Evolutionary conservation across 1,284 basidiomycete species (phyloP).

Genomic region (Leccinum angustisporum): DNA sequence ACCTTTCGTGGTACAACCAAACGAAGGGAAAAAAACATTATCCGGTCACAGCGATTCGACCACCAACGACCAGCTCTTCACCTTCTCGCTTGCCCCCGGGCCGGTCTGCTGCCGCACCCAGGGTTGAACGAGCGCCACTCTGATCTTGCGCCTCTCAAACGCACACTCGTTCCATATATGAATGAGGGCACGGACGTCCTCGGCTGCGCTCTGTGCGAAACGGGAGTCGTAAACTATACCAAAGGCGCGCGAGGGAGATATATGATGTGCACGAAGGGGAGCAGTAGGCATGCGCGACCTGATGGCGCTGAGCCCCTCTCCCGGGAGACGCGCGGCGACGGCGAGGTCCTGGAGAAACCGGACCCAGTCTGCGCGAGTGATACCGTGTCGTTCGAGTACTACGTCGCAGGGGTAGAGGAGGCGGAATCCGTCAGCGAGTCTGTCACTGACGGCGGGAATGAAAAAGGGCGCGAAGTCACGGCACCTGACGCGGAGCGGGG

Average conservation of each 20-base stretch:
- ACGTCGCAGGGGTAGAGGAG: constrained; percentile 26
- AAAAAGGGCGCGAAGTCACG: constrained; percentile 29
- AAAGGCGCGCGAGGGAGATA: constrained; percentile 15
- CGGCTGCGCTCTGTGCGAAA: constrained; percentile 22
- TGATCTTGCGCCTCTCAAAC: constrained; percentile 33
- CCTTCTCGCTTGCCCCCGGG: background rate
- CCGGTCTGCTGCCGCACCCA: background rate
- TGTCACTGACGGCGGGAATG: constrained; percentile 24
- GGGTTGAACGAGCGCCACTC: constrained; percentile 7
- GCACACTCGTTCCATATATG: constrained; percentile 35
- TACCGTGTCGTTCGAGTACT: constrained; percentile 30
- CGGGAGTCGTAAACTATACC: constrained; percentile 25
- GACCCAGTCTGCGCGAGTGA: constrained; percentile 27
- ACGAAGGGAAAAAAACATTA: background rate
- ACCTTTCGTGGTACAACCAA: constrained; percentile 4
- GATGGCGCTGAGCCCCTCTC: constrained; percentile 24
- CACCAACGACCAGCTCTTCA: constrained; percentile 16
- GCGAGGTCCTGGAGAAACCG: constrained; percentile 31
- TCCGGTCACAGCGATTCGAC: constrained; percentile 30
- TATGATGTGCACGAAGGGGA: constrained; percentile 14
- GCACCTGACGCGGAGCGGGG: constrained; percentile 31
- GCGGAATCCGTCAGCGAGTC: constrained; percentile 29
- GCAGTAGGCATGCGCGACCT: constrained; percentile 21
- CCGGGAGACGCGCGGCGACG: constrained; percentile 28
- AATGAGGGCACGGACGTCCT: constrained; percentile 31